Conservation (phyloP, 2,329 filamentous ascomycete genomes). For the Claviceps paspali region DNA sequence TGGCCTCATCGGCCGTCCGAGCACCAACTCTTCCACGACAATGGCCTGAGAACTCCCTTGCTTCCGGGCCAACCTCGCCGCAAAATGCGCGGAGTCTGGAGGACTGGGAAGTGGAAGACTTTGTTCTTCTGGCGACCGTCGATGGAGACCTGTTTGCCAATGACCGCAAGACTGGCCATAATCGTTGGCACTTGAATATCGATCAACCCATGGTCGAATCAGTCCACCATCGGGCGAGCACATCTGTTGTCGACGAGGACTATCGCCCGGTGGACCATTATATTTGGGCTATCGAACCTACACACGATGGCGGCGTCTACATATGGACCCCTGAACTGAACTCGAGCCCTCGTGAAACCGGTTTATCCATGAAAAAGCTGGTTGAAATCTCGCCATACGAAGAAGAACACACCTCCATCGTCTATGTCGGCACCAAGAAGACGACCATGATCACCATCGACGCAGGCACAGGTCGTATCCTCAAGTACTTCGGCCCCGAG, state of each 20-base stretch:
- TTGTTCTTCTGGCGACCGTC: slow-evolving; percentile 99
- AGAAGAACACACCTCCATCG: slow-evolving; percentile 51
- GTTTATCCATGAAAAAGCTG: slow-evolving; percentile 68
- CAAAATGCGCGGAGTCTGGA: slow-evolving; percentile 90
- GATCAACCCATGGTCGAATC: slow-evolving; percentile 86
- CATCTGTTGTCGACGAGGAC: slow-evolving; percentile 42
- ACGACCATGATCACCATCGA: slow-evolving; percentile 82
- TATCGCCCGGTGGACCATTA: slow-evolving; percentile 64
- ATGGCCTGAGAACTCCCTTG: slow-evolving; percentile 37
- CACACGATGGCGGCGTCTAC: slow-evolving; percentile 71
- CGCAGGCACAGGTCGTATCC: slow-evolving; percentile 64
- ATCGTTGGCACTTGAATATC: slow-evolving; percentile 73
- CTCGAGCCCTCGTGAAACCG: slow-evolving; percentile 47
- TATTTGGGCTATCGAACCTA: slow-evolving; percentile 91
- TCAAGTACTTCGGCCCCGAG: slow-evolving; percentile 70
- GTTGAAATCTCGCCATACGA: slow-evolving; percentile 75
- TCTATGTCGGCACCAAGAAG: slow-evolving; percentile 85
- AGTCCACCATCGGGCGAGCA: slow-evolving; percentile 59
- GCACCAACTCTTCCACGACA: slow-evolving; percentile 64
- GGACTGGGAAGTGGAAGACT: slow-evolving; percentile 99
- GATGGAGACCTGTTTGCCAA: slow-evolving; percentile 89
- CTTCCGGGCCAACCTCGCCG: slow-evolving; percentile 62
- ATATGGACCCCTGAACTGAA: slow-evolving; percentile 57
- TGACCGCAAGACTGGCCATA: slow-evolving; percentile 71
- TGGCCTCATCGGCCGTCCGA: slow-evolving; percentile 76